Conservation (phyloP, 306 rosid genomes). For the Cyamopsis tetragonoloba region DNA sequence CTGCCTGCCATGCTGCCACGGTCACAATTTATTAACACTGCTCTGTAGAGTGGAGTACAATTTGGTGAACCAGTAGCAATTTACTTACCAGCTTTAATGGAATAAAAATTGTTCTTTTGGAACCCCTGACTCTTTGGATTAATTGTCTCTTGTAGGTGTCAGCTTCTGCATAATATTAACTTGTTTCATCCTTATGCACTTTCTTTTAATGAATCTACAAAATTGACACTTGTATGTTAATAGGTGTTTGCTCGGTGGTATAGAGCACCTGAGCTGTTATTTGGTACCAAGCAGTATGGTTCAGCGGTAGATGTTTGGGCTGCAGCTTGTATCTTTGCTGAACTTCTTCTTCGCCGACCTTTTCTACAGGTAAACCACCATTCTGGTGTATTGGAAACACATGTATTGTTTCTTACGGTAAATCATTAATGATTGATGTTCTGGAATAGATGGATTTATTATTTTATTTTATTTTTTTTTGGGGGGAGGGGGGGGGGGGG, state of each 20-base stretch:
- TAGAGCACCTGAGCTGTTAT: constrained; percentile 96
- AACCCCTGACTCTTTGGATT: constrained; percentile 8
- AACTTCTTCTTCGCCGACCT: constrained; percentile 86
- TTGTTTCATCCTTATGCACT: constrained; percentile 2
- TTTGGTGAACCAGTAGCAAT: not conserved
- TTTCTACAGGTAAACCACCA: constrained; percentile 70
- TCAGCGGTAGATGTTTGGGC: constrained; percentile 99
- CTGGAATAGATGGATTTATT: not conserved
- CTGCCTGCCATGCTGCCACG: too few species aligned
- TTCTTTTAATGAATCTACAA: constrained; percentile 12
- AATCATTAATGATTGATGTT: constrained; percentile 1
- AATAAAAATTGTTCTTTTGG: not conserved
- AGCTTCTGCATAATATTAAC: constrained; percentile 12
- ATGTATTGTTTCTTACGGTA: not conserved
- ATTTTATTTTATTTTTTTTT: too few species aligned
- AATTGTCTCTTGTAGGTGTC: constrained; percentile 6
- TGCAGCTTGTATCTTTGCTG: constrained; percentile 95
- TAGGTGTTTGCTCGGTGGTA: constrained; percentile 98
- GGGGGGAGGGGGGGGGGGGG: too few species aligned
- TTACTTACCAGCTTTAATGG: not conserved
- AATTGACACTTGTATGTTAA: constrained; percentile 19
- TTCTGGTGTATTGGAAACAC: not conserved
- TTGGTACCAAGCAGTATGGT: constrained; percentile 94
- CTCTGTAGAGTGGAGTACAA: not conserved
- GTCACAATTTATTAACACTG: too few species aligned